Base-by-base conservation (phyloP, 768 basidiomycete genomes). In the Collybia mongolica region DNA sequence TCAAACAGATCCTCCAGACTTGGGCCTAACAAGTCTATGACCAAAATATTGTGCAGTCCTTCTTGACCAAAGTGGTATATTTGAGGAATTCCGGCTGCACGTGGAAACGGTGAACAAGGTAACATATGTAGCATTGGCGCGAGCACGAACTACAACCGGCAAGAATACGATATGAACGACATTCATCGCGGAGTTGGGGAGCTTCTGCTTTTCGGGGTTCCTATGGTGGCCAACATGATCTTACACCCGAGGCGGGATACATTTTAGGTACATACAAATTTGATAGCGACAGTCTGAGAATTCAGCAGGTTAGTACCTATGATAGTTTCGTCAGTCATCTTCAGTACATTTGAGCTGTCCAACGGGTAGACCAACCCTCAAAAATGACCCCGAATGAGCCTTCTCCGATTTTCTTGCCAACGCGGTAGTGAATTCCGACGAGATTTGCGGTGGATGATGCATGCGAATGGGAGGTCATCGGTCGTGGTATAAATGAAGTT, bases 41-140 rank as follows among this genome's bases (percentile, higher is more conserved):
- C 95, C 54, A 99, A 83, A 56, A 99, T 95, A 64, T 99, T 98
- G 75, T 99, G 95, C 23, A 98, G 80, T 12, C 90, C 97, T 70
- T 99, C 97, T 72, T 98, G 95, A 42, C 97, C 97, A 67, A 98
- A 99, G 72, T 99, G 96, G 75, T 98, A 98, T 69, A 99, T 98
- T 73, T 98, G 95, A 22, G 95, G 96, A 43, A 99, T 96, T 18
- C 97, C 96, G 56, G 86, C 95, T 98, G 70, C 48, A 56, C 49
- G 57, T 37, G 52, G 52, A 54, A 45, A 46, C 56, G 61, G 52
- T 57, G 44, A 56, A 52, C 38, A 58, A 57, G 39, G 39, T 57
- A 51, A 28, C 54, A 35, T 39, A 47, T 44, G 47, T 24, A 44
- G 46, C 41, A 48, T 46, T 41, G 44, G 2, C 23, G 47, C 29